These are phyloP conservation scores for Chloranthus sessilifolius DNA, from an alignment of 164 flowering plant genomes.

Conservation along the genomic window DNA sequence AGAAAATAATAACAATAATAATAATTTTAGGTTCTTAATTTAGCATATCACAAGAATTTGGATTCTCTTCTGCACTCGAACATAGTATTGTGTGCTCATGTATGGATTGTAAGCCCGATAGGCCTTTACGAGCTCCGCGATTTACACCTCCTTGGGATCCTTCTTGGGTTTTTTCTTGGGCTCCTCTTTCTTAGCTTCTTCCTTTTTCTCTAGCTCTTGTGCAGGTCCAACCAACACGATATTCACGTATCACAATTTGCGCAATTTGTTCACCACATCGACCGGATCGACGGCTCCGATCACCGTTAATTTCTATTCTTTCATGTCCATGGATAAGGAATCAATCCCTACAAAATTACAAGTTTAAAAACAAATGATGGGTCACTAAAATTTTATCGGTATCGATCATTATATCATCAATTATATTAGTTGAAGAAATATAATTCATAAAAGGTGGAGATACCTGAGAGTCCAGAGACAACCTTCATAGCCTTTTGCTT, in stretches of 20 bases:
- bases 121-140: slow-evolving; percentile 39
- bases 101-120: slow-evolving; percentile 62
- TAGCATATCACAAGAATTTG: slow-evolving; percentile 78
- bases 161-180: slow-evolving; percentile 14
- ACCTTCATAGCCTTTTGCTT: slow-evolving; percentile 75
- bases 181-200: slow-evolving; percentile 6
- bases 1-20: too few species aligned
- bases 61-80: slow-evolving; percentile 74
- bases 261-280: slow-evolving; percentile 39
- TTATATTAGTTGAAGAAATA: too few species aligned
- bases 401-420: too few species aligned
- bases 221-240: slow-evolving; percentile 56
- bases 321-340: slow-evolving; percentile 73
- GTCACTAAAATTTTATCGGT: too few species aligned
- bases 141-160: slow-evolving; percentile 15
- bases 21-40: too few species aligned
- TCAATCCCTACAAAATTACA: slow-evolving; percentile 58
- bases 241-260: slow-evolving; percentile 42
- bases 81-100: slow-evolving; percentile 45
- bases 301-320: slow-evolving; percentile 62
- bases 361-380: too few species aligned
- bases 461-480: slow-evolving; percentile 70
- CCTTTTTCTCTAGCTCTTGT: slow-evolving; percentile 39
- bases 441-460: too few species aligned
- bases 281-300: slow-evolving; percentile 76